These are phyloP conservation scores for Ustilago sp. DNA, from an alignment of 1,284 basidiomycete species.

Conservation along the genomic window DNA sequence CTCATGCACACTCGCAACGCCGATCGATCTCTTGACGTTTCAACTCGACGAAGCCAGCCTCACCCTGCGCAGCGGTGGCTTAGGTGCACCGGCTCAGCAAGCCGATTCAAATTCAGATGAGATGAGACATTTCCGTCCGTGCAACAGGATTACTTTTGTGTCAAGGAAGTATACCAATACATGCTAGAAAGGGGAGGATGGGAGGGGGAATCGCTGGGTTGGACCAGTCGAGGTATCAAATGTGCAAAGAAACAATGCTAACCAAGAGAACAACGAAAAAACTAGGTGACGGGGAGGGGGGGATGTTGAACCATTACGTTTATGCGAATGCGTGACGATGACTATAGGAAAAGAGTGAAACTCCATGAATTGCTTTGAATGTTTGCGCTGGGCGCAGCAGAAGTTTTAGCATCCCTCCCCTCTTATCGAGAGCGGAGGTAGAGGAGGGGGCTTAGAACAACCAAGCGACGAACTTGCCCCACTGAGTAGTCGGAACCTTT, in stretches of 20 bases:
- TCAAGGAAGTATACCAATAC: too few species aligned
- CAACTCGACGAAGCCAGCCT: too few species aligned
- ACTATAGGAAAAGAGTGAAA: not conserved
- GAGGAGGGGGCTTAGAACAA: slow-evolving; percentile 26
- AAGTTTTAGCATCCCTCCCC: not conserved
- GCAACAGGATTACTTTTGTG: too few species aligned
- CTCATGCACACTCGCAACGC: too few species aligned
- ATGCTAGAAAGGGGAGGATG: not conserved
- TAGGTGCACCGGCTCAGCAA: too few species aligned
- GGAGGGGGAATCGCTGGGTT: slow-evolving; percentile 29
- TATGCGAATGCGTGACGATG: not conserved
- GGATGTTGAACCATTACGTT: slow-evolving; percentile 26
- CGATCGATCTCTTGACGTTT: too few species aligned
- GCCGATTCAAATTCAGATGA: too few species aligned
- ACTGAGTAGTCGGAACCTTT: slow-evolving; percentile 15
- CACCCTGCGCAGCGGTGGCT: too few species aligned
- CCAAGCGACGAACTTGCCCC: slow-evolving; percentile 48
- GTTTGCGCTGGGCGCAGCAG: not conserved
- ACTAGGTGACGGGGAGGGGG: not conserved
- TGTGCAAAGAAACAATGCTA: not conserved
- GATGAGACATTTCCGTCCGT: too few species aligned
- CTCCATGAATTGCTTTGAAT: slow-evolving; percentile 1
- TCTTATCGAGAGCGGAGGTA: not conserved
- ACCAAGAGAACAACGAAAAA: not conserved
- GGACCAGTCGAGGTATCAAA: slow-evolving; percentile 28